phyloP scores from a whole-genome alignment of 2,329 filamentous ascomycete species.

The Penicillium sp. region DNA sequence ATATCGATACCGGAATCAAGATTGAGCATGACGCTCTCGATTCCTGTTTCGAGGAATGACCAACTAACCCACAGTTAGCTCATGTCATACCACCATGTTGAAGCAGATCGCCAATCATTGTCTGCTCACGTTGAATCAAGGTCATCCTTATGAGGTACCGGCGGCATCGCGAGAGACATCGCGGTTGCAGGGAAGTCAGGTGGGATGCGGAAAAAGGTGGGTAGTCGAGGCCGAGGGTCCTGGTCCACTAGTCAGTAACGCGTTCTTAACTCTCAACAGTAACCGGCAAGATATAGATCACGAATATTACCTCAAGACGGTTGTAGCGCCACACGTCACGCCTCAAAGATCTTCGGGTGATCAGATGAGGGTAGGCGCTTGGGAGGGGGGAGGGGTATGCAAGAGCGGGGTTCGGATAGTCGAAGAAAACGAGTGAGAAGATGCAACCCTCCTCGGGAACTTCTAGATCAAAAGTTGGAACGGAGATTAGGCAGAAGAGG shows the following conservation, averaged over 20 bases:
- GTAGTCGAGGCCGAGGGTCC: constrained; percentile 5
- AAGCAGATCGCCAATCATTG: not conserved
- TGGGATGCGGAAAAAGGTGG: not conserved
- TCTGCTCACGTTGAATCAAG: constrained; percentile 59
- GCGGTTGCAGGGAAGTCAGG: constrained; percentile 14
- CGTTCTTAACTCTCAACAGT: not conserved
- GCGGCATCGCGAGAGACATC: constrained; percentile 42
- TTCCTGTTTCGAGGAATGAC: constrained; percentile 82
- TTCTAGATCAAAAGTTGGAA: constrained; percentile 3
- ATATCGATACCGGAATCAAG: constrained; percentile 91
- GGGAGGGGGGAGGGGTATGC: not conserved
- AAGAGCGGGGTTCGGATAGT: not conserved
- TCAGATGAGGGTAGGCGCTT: not conserved
- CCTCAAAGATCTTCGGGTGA: constrained; percentile 8
- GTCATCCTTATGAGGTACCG: constrained; percentile 56
- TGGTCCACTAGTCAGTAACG: not conserved
- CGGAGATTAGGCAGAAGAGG: constrained; percentile 18
- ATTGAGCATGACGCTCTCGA: constrained; percentile 90
- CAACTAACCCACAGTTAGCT: constrained; percentile 58
- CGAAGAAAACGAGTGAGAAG: not conserved
- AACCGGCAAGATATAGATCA: not conserved
- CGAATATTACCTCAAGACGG: constrained; percentile 2
- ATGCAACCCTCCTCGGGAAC: not conserved
- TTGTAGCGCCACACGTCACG: constrained; percentile 19
- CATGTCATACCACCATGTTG: not conserved